Conservation (phyloP, 1,139 yeast genomes). For the Geotrichum fermentans region DNA sequence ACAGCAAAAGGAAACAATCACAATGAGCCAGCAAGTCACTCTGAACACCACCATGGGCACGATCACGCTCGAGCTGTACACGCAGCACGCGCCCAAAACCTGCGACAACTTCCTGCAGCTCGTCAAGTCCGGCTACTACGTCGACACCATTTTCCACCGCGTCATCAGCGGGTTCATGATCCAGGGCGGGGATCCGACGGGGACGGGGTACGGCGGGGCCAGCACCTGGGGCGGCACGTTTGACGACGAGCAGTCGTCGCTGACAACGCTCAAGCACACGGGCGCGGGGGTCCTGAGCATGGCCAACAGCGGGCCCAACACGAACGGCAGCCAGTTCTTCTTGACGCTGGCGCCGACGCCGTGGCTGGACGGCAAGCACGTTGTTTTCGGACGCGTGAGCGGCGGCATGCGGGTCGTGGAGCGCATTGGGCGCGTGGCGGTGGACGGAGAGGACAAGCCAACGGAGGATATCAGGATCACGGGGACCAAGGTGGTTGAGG, state of each 20-base stretch:
- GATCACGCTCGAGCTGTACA: slow-evolving; percentile 32
- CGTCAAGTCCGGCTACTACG: slow-evolving; percentile 33
- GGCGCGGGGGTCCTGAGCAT: slow-evolving; percentile 54
- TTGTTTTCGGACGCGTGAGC: slow-evolving; percentile 58
- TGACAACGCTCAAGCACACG: slow-evolving; percentile 42
- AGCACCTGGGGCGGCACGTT: slow-evolving; percentile 33
- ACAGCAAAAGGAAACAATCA: not conserved
- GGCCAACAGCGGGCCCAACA: slow-evolving; percentile 38
- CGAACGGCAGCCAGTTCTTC: slow-evolving; percentile 48
- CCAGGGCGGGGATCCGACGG: slow-evolving; percentile 41
- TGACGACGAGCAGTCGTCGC: slow-evolving; percentile 40
- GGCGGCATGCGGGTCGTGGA: slow-evolving; percentile 51
- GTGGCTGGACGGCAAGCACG: slow-evolving; percentile 46
- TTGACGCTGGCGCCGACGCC: slow-evolving; percentile 48
- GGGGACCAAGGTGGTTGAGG: not conserved
- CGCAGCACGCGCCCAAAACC: slow-evolving; percentile 34
- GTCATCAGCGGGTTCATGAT: slow-evolving; percentile 41
- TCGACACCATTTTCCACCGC: slow-evolving; percentile 38
- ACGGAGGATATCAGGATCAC: slow-evolving; percentile 30
- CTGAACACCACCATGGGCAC: slow-evolving; percentile 29
- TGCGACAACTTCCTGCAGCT: slow-evolving; percentile 31
- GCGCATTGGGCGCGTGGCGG: slow-evolving; percentile 49
- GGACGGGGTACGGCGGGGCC: slow-evolving; percentile 37
- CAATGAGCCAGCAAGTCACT: slow-evolving; percentile 19
- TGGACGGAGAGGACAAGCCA: slow-evolving; percentile 43